phyloP scores from a whole-genome alignment of 495 filamentous ascomycete species.

The Usnea hakonensis region DNA sequence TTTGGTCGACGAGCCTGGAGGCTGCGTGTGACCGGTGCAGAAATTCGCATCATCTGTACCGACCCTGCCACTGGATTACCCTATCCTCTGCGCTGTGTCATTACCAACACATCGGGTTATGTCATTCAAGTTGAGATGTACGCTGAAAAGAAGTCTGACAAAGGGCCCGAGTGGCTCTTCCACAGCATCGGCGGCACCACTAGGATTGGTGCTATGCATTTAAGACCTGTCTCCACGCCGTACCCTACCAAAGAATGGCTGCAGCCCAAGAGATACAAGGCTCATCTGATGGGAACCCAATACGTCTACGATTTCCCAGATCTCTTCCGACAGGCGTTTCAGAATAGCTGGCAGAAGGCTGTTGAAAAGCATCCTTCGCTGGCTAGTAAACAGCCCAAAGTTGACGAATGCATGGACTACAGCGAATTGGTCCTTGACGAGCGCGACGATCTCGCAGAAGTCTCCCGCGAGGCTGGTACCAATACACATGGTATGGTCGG shows the following conservation, averaged over 20 bases:
- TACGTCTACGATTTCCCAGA: conserved; percentile 99
- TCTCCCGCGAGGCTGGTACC: conserved; percentile 85
- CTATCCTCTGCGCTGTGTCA: conserved; percentile 90
- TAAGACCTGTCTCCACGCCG: conserved; percentile 80
- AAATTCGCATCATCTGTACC: conserved; percentile 97
- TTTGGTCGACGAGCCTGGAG: conserved; percentile 95
- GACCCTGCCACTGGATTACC: conserved; percentile 76
- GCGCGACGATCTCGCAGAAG: conserved; percentile 82
- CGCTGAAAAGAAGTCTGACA: conserved; percentile 94
- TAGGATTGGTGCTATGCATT: conserved; percentile 92
- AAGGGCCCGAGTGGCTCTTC: conserved; percentile 90
- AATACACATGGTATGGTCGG: conserved; percentile 98
- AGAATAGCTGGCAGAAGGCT: conserved; percentile 82
- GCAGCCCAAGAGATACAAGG: conserved; percentile 98
- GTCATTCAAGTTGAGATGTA: conserved; percentile 97
- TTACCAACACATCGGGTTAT: conserved; percentile 98
- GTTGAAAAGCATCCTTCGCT: conserved; percentile 62
- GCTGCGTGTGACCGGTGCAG: conserved; percentile 91
- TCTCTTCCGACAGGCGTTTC: conserved; percentile 94
- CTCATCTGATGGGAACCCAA: conserved; percentile 96
- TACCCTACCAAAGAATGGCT: conserved; percentile 98
- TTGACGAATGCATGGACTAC: conserved; percentile 91
- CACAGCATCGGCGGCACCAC: conserved; percentile 92
- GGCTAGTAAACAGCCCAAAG: conserved; percentile 69
- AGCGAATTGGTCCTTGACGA: conserved; percentile 92